Percentiles rank a stretch among this genome's conserved stretches.
phyloP scores from a whole-genome alignment of 1,284 basidiomycete species.

The Cutaneotrichosporon cyanovorans region DNA sequence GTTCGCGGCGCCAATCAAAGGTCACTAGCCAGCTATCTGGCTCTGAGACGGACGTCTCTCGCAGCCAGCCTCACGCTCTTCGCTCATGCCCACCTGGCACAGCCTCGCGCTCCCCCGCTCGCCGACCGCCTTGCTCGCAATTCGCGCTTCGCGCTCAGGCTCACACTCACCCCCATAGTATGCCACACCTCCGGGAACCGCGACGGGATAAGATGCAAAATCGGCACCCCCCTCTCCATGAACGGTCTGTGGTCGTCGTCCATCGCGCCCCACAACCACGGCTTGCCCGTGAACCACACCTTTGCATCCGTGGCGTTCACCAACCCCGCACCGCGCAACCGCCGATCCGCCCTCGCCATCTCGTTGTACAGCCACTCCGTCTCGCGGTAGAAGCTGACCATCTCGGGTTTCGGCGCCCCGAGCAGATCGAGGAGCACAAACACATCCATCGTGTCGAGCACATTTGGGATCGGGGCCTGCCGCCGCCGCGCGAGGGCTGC shows the following conservation, averaged over 20 bases:
- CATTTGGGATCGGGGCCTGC: constrained; percentile 52
- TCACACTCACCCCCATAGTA: constrained; percentile 56
- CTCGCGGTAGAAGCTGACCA: constrained; percentile 72
- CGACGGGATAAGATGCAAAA: constrained; percentile 82
- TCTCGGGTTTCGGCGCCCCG: constrained; percentile 62
- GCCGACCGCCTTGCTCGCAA: too few species aligned
- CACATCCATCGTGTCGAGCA: constrained; percentile 75
- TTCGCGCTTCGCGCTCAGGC: too few species aligned
- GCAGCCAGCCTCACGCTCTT: not conserved
- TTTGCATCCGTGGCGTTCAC: constrained; percentile 23
- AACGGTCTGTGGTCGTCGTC: constrained; percentile 96
- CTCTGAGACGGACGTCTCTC: too few species aligned
- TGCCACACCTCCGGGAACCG: constrained; percentile 95
- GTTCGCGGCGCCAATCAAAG: too few species aligned
- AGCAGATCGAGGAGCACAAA: constrained; percentile 84
- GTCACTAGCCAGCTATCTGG: too few species aligned
- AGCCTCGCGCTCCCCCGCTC: too few species aligned
- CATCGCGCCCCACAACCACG: constrained; percentile 54
- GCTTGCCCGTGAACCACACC: constrained; percentile 33
- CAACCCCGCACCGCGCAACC: constrained; percentile 47
- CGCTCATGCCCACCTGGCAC: too few species aligned
- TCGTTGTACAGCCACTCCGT: constrained; percentile 86
- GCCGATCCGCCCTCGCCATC: constrained; percentile 59
- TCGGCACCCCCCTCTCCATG: constrained; percentile 69
- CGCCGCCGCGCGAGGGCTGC: constrained; percentile 50